Evolutionary conservation across 2,329 filamentous ascomycete species (phyloP).

Genomic region (Fusarium sarcochroum): DNA sequence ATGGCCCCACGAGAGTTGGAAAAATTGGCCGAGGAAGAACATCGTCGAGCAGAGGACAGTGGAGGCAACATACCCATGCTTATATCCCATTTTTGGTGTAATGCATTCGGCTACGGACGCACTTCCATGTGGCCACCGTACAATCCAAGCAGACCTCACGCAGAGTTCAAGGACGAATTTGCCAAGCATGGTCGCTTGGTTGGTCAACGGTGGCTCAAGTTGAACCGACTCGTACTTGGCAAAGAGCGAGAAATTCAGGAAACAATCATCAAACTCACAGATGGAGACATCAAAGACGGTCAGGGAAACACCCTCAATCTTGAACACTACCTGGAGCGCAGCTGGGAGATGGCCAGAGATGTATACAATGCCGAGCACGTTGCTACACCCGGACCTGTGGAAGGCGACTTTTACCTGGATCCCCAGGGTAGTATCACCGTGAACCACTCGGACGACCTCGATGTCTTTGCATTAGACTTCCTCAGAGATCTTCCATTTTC

Average conservation of each 20-base stretch:
- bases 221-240: conserved; percentile 15
- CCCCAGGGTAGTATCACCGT: conserved; percentile 22
- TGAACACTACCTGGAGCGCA: conserved; percentile 8
- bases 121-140: conserved; percentile 32
- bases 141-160: conserved; percentile 17
- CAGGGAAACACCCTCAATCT: conserved; percentile 8
- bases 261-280: conserved; percentile 16
- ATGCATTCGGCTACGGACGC: conserved; percentile 9
- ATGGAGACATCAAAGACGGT: neutral
- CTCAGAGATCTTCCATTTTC: conserved; percentile 13
- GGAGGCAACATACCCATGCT: neutral
- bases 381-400: neutral
- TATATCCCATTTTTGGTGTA: neutral
- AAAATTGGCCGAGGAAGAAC: neutral
- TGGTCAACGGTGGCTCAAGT: conserved; percentile 9
- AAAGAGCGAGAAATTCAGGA: conserved; percentile 31
- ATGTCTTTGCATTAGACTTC: conserved; percentile 37
- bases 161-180: conserved; percentile 1
- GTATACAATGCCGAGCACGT: conserved; percentile 23
- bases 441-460: conserved; percentile 35
- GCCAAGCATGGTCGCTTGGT: neutral
- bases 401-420: conserved; percentile 32
- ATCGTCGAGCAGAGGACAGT: neutral
- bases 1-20: neutral
- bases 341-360: conserved; percentile 27